Conservation (phyloP, 306 rosid species). For the Sicyos baderoa region DNA sequence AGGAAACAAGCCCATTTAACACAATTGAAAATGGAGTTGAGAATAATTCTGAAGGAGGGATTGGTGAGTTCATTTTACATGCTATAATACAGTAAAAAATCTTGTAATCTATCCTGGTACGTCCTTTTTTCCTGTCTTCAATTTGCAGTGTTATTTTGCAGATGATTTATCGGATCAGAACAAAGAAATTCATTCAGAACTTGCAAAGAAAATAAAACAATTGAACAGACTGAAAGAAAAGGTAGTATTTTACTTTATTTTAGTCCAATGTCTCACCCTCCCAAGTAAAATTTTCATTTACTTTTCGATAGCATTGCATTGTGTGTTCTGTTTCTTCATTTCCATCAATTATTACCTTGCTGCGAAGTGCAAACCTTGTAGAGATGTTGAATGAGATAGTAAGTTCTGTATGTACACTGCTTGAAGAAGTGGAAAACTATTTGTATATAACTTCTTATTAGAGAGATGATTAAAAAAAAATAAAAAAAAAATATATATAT, state of each 20-base stretch:
- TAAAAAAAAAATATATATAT: too few relatives aligned
- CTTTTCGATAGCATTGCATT: too few relatives aligned
- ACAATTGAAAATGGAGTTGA: constrained; percentile 31
- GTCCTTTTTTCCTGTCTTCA: not conserved
- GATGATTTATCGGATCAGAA: constrained; percentile 48
- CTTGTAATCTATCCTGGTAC: not conserved
- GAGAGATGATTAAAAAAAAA: too few relatives aligned
- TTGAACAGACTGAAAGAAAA: constrained; percentile 37
- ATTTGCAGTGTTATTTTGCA: constrained; percentile 29
- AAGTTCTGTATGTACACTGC: not conserved
- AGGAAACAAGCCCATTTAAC: constrained; percentile 42
- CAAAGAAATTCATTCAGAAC: constrained; percentile 43
- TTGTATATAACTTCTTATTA: too few relatives aligned
- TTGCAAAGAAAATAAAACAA: constrained; percentile 42
- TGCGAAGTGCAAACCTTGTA: not conserved
- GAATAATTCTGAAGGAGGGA: constrained; percentile 39
- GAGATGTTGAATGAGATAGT: not conserved
- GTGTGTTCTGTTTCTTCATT: too few relatives aligned
- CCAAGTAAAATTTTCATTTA: too few relatives aligned
- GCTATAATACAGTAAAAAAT: not conserved
- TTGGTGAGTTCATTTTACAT: not conserved
- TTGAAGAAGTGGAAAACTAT: not conserved
- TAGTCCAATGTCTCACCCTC: too few relatives aligned
- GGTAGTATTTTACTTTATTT: too few relatives aligned
- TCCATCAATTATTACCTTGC: not conserved